These are phyloP conservation scores for Fusarium buxicola DNA, from an alignment of 2,329 filamentous ascomycete genomes.

Conservation along the genomic window DNA sequence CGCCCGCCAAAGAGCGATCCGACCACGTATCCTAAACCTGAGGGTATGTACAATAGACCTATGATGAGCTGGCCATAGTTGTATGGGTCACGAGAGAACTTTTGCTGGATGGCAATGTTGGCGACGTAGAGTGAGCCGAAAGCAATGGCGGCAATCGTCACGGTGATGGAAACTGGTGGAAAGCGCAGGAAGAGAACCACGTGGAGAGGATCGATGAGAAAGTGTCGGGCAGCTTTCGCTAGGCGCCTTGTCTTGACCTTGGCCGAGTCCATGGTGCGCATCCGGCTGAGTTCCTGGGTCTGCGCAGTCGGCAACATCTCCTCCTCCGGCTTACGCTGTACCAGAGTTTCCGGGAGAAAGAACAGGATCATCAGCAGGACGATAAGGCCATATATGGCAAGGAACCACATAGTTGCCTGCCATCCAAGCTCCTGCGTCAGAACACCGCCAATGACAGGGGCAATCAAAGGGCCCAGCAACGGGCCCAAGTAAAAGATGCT, in stretches of 20 bases:
- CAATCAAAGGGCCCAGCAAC: conserved; percentile 77
- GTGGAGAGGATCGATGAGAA: conserved; percentile 77
- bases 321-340: conserved; percentile 47
- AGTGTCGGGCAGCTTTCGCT: conserved; percentile 65
- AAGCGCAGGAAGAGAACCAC: conserved; percentile 79
- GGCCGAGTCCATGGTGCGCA: conserved; percentile 72
- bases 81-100: conserved; percentile 76
- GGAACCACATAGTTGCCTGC: conserved; percentile 83
- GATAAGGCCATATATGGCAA: conserved; percentile 74
- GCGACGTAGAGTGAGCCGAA: conserved; percentile 81
- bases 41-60: conserved; percentile 82
- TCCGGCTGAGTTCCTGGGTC: conserved; percentile 53
- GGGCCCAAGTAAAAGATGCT: conserved; percentile 85
- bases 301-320: background rate
- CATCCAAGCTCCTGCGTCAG: conserved; percentile 77
- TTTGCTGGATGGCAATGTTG: conserved; percentile 80
- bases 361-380: conserved; percentile 68
- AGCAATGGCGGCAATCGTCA: conserved; percentile 79
- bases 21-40: conserved; percentile 77
- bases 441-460: conserved; percentile 81
- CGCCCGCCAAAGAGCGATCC: conserved; percentile 76
- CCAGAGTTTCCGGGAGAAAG: conserved; percentile 74
- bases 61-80: conserved; percentile 74
- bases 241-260: conserved; percentile 66
- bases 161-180: conserved; percentile 76